Conservation (phyloP, 768 basidiomycete species). For the Lentinus brumalis region DNA sequence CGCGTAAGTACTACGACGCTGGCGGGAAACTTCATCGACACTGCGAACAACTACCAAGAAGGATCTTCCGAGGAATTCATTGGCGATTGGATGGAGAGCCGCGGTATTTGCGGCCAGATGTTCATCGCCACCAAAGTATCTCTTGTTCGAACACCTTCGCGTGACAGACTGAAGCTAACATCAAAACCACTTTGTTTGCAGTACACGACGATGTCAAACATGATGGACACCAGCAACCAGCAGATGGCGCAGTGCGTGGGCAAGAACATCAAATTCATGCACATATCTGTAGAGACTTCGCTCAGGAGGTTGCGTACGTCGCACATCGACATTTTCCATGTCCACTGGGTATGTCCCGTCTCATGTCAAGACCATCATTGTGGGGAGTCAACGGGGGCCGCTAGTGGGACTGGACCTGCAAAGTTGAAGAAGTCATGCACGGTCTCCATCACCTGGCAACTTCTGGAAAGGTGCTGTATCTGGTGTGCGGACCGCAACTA, state of each 20-base stretch:
- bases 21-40: slow-evolving; percentile 38
- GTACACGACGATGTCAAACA: slow-evolving; percentile 32
- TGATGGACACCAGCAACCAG: slow-evolving; percentile 19
- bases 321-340: slow-evolving; percentile 49
- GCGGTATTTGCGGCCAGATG: slow-evolving; percentile 40
- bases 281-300: slow-evolving; percentile 34
- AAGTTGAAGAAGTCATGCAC: slow-evolving; percentile 58
- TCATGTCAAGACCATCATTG: slow-evolving; percentile 28
- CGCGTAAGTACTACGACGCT: slow-evolving; percentile 32
- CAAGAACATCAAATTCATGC: slow-evolving; percentile 42
- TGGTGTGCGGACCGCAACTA: slow-evolving; percentile 18
- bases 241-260: slow-evolving; percentile 43
- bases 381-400: too few species aligned
- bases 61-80: slow-evolving; percentile 40
- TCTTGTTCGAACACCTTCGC: too few species aligned
- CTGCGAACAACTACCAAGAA: slow-evolving; percentile 41
- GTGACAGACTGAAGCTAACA: too few species aligned
- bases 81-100: slow-evolving; percentile 43
- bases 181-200: not conserved
- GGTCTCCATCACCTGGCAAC: slow-evolving; percentile 50
- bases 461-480: slow-evolving; percentile 47
- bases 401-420: slow-evolving; percentile 51
- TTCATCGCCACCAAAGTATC: slow-evolving; percentile 34
- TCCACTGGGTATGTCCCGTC: slow-evolving; percentile 34
- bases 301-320: slow-evolving; percentile 45